A percentile compares a stretch with the other conserved stretches of the same genome.
Conservation (phyloP, 2,329 filamentous ascomycete species). For the Didymellaceae sp. region DNA sequence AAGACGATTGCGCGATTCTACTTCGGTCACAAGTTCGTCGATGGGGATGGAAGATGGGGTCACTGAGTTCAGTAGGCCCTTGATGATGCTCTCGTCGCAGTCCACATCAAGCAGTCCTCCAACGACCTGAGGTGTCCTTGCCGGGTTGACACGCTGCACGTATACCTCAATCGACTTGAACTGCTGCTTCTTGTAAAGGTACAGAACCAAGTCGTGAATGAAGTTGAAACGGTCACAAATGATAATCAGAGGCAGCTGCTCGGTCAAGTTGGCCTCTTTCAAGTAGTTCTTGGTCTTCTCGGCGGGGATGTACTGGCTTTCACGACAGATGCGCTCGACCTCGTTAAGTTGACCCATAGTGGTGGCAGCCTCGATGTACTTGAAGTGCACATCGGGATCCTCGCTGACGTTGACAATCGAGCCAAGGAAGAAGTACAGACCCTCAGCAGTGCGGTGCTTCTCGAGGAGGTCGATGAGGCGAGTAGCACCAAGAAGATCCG, state of each 20-base stretch:
- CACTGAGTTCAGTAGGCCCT: constrained; percentile 84
- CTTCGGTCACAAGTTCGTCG: constrained; percentile 89
- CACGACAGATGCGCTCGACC: constrained; percentile 95
- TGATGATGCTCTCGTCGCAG: constrained; percentile 96
- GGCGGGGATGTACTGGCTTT: constrained; percentile 81
- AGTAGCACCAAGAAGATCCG: constrained; percentile 87
- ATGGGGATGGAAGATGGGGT: constrained; percentile 87
- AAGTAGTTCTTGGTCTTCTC: constrained; percentile 99
- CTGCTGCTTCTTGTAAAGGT: constrained; percentile 98
- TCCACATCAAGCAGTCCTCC: constrained; percentile 95
- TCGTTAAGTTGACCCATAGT: constrained; percentile 93
- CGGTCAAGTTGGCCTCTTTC: constrained; percentile 90
- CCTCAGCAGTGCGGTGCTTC: constrained; percentile 96
- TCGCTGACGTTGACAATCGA: constrained; percentile 97
- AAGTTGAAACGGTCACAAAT: constrained; percentile 99
- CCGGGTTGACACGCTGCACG: constrained; percentile 94
- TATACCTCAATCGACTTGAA: constrained; percentile 99
- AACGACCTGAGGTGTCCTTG: constrained; percentile 87
- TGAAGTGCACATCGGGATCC: constrained; percentile 95
- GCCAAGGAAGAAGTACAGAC: constrained; percentile 96
- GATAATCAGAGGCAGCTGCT: constrained; percentile 95
- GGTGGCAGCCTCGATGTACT: constrained; percentile 97
- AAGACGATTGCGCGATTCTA: constrained; percentile 93
- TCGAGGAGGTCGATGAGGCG: constrained; percentile 92
- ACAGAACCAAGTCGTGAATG: constrained; percentile 93